These are phyloP conservation scores for Cylindrotheca fusiformis DNA, from an alignment of 108 stramenopile genomes.

Conservation along the genomic window DNA sequence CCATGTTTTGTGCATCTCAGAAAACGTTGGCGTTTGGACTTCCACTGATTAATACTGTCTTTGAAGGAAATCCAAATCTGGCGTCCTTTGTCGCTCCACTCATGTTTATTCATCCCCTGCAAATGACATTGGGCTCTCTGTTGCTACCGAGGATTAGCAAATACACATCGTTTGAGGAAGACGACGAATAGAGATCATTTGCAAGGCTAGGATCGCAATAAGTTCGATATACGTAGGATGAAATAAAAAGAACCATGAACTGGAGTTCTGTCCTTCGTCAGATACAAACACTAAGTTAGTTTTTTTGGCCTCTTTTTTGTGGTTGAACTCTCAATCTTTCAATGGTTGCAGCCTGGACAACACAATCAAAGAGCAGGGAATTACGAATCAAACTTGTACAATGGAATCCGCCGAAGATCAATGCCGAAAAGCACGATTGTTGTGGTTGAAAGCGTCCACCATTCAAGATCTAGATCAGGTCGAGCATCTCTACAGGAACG, in stretches of 20 bases:
- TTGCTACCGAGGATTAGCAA: conserved; percentile 34
- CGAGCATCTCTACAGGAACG: conserved; percentile 45
- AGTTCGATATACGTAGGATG: too few species aligned
- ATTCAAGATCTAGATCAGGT: conserved; percentile 51
- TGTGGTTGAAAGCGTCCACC: conserved; percentile 27
- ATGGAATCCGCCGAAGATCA: conserved; percentile 5
- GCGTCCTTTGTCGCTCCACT: conserved; percentile 86
- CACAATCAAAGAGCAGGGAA: too few species aligned
- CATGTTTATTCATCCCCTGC: conserved; percentile 89
- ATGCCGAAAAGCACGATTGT: conserved; percentile 10
- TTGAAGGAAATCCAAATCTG: conserved; percentile 80
- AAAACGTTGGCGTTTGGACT: conserved; percentile 93
- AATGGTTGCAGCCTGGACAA: too few species aligned
- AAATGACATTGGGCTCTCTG: conserved; percentile 80
- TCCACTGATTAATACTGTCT: conserved; percentile 86
- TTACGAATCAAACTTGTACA: too few species aligned
- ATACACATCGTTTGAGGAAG: too few species aligned
- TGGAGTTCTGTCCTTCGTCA: too few species aligned
- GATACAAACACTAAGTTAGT: not conserved
- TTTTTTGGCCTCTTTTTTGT: not conserved
- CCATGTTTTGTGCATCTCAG: conserved; percentile 80
- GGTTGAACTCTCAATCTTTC: too few species aligned
- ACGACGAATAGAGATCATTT: too few species aligned
- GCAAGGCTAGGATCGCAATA: too few species aligned
- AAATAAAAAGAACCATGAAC: too few species aligned